Evolutionary conservation across 2,329 filamentous ascomycete genomes (phyloP).

Genomic region (Ophiostoma angusticollis): DNA sequence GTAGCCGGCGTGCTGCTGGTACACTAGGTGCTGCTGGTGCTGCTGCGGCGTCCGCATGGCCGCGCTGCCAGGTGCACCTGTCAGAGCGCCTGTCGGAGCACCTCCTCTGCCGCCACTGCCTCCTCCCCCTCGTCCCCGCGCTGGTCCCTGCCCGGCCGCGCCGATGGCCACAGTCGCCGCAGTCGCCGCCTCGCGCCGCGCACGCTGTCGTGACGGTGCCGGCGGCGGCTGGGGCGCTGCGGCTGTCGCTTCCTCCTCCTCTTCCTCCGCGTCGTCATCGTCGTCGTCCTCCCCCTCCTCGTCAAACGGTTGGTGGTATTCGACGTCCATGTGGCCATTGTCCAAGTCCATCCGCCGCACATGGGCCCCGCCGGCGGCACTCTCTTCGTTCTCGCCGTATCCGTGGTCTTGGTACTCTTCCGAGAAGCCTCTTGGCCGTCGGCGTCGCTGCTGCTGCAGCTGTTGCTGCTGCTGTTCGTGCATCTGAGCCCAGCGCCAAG

Average conservation of each 20-base stretch:
- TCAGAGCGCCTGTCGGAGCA: neutral
- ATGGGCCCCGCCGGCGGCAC: neutral
- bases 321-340: conserved; percentile 11
- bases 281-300: conserved; percentile 1
- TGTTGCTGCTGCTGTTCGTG: conserved; percentile 6
- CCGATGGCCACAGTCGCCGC: neutral
- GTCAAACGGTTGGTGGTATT: conserved; percentile 8
- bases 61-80: neutral
- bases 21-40: conserved; percentile 3
- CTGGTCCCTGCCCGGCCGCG: neutral
- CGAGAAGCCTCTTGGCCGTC: no score
- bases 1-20: conserved; percentile 5
- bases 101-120: neutral
- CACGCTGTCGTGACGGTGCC: neutral
- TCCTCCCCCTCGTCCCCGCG: neutral
- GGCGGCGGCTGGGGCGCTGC: neutral
- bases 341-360: conserved; percentile 4
- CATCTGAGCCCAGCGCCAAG: no score
- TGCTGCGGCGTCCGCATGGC: conserved; percentile 3
- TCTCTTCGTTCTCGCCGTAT: neutral
- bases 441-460: conserved; percentile 7
- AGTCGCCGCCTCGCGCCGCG: neutral
- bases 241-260: no score
- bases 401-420: neutral
- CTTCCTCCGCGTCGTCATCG: conserved; percentile 1